Base-by-base conservation (phyloP, 192 early-diverging fungal genomes). In the Coemansia asiatica region DNA sequence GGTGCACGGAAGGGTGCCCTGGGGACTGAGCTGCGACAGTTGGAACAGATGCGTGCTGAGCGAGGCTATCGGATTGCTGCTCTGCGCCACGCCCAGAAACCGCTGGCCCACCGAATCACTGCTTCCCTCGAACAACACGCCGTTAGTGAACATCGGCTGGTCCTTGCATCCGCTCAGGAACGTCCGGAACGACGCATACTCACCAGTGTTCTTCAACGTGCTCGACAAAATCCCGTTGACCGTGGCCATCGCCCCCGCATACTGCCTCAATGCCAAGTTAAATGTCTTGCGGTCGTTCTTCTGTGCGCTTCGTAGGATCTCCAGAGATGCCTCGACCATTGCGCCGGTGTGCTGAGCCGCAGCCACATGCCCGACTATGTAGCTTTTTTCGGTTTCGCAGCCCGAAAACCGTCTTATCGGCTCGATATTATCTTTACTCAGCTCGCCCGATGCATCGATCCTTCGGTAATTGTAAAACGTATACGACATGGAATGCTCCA, bases 81-180 rank as follows among this genome's bases (percentile, higher is more conserved):
- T 91, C 33, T 93, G 93, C 26, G 85, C 87, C 63, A 94, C 94
- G 15, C 94, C 94, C 59, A 93, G 78, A 74, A 89, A 92, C 64
- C 77, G 82, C 28, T 86, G 80, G 40, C 87, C 86, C 27, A 69
- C n/a, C 56, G 26, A 84, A 40, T 4, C 57, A 66, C 70, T 2
- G 87, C 82, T 40, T 44, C 87, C 89, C 72, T 96, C 93, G 66
- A 91, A 96, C 54, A 91, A 72, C n/a, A 96, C 90, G 33, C 94
- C 93, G 27, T 89, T 84, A 64, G 88, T 91, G 83, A 96, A 96
- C 92, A 96, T 94, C 50, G 91, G 86, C 85, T 93, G 90, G 71
- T 90, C 88, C 81, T 90, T 92, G 57, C 87, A 89, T 7, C 92
- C 94, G 87, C 91, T 93, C 58, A 96, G 92, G 74, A 93, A 96